phyloP scores from a whole-genome alignment of 805 yeast species.

The Kodamaea lidongshanica region DNA sequence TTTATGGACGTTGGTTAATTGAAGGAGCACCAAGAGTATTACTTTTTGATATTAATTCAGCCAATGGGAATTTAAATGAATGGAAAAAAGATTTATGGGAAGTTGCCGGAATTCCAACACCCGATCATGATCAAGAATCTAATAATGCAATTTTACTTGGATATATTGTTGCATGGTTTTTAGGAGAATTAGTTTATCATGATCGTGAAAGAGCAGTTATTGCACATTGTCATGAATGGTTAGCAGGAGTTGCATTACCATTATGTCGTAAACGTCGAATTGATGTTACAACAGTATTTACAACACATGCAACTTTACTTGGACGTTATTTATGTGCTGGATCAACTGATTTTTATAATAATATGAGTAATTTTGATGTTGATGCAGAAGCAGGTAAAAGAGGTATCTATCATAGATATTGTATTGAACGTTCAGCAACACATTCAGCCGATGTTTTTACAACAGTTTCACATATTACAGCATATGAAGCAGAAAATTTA shows the following conservation, averaged over 20 bases:
- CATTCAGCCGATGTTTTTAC: conserved; percentile 96
- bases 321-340: conserved; percentile 97
- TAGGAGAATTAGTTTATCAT: conserved; percentile 84
- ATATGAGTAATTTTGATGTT: conserved; percentile 81
- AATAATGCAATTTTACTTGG: conserved; percentile 92
- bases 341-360: conserved; percentile 90
- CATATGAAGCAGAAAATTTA: conserved; percentile 87
- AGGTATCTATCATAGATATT: conserved; percentile 94
- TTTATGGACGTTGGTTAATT: conserved; percentile 94
- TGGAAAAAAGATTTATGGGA: conserved; percentile 96
- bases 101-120: conserved; percentile 87
- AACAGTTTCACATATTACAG: conserved; percentile 96
- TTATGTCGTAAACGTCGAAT: conserved; percentile 84
- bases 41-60: conserved; percentile 79
- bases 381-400: conserved; percentile 98
- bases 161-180: conserved; percentile 91
- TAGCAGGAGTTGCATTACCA: conserved; percentile 94
- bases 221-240: conserved; percentile 96
- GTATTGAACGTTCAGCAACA: conserved; percentile 94
- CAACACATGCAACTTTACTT: conserved; percentile 93
- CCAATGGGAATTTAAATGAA: conserved; percentile 63
- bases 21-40: conserved; percentile 96
- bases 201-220: conserved; percentile 85
- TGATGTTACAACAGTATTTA: conserved; percentile 91
- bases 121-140: conserved; percentile 80